Evolutionary conservation across 2,329 filamentous ascomycete genomes (phyloP).

Genomic region (Aspergillus fijiensis): DNA sequence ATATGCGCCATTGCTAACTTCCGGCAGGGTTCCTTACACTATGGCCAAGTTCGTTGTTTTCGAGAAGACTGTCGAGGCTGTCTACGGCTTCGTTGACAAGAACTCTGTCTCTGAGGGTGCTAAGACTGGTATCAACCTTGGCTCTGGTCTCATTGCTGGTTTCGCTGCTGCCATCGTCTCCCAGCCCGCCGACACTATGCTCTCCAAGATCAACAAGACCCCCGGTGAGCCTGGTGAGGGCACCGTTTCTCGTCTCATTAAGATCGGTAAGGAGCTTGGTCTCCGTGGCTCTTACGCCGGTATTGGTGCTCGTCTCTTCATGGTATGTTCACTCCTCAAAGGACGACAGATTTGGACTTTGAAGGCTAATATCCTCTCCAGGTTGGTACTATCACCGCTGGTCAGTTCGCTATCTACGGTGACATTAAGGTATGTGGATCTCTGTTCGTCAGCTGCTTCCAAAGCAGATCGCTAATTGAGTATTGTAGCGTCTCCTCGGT

Average conservation of each 20-base stretch:
- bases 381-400: constrained; percentile 69
- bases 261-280: constrained; percentile 85
- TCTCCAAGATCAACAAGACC: constrained; percentile 95
- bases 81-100: constrained; percentile 72
- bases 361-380: constrained; percentile 28
- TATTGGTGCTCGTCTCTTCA: constrained; percentile 77
- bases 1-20: constrained; percentile 8
- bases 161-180: constrained; percentile 85
- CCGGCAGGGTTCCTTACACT: constrained; percentile 76
- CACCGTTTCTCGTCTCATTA: constrained; percentile 75
- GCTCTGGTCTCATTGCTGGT: constrained; percentile 80
- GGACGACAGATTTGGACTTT: not conserved
- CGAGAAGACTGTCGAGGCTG: constrained; percentile 78
- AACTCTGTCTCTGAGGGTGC: constrained; percentile 62
- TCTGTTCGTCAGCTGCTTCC: too few species aligned
- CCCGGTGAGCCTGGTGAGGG: constrained; percentile 83
- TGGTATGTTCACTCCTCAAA: constrained; percentile 44
- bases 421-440: constrained; percentile 53
- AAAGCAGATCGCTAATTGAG: too few species aligned
- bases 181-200: constrained; percentile 90
- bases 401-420: constrained; percentile 89
- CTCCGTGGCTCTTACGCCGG: constrained; percentile 74
- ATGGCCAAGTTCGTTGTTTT: constrained; percentile 94
- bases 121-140: constrained; percentile 80
- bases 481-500: constrained; percentile 56